Percentiles rank a stretch among this genome's conserved stretches.
phyloP scores from a whole-genome alignment of 345 rosid genomes.

The Pseudoturritis turrita region DNA sequence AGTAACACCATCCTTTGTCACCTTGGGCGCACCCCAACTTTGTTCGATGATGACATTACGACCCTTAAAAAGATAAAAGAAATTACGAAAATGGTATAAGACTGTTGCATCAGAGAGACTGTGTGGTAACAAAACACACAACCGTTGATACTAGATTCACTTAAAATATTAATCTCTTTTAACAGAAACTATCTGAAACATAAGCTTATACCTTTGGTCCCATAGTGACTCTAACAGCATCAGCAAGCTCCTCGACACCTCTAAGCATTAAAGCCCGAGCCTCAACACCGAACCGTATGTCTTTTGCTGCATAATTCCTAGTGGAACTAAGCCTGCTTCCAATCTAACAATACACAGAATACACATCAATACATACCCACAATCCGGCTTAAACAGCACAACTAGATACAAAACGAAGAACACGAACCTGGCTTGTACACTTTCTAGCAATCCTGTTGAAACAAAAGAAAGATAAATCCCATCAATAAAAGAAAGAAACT shows the following conservation, averaged over 20 bases:
- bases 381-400: neutral
- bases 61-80: slow-evolving; percentile 43
- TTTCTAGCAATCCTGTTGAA: slow-evolving; percentile 52
- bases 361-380: neutral
- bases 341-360: slow-evolving; percentile 37
- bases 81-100: neutral
- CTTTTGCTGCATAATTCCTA: slow-evolving; percentile 90
- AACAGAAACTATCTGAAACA: neutral
- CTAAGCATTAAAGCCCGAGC: slow-evolving; percentile 87
- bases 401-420: neutral
- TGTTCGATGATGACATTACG: slow-evolving; percentile 93
- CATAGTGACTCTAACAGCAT: slow-evolving; percentile 92
- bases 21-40: slow-evolving; percentile 96
- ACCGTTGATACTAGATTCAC: neutral
- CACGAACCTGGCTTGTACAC: slow-evolving; percentile 52
- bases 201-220: slow-evolving; percentile 77
- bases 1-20: slow-evolving; percentile 97
- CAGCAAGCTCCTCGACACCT: slow-evolving; percentile 96
- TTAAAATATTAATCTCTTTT: neutral
- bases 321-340: slow-evolving; percentile 66
- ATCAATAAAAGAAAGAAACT: neutral
- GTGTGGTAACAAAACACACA: neutral
- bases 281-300: slow-evolving; percentile 80
- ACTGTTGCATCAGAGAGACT: neutral
- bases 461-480: neutral